Evolutionary conservation across 306 rosid genomes (phyloP).

Genomic region (Phaseolus lunatus): DNA sequence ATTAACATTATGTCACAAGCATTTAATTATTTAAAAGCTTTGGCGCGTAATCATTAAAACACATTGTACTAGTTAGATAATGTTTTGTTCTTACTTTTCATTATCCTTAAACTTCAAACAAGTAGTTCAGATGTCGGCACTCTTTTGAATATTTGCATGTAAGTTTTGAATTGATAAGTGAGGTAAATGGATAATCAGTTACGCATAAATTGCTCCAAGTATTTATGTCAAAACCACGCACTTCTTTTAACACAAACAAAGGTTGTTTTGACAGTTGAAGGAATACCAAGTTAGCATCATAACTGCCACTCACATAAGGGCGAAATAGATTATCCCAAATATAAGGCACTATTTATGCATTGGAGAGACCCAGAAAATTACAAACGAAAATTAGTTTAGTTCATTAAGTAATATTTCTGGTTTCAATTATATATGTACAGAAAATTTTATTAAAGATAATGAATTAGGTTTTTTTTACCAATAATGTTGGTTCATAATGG

Average conservation of each 20-base stretch:
- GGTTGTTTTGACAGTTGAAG: constrained; percentile 32
- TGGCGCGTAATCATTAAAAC: not conserved
- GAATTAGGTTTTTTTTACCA: too few relatives aligned
- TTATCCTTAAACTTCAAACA: constrained; percentile 1
- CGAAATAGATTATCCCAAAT: constrained; percentile 5
- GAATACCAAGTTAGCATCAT: constrained; percentile 3
- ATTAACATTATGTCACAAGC: not conserved
- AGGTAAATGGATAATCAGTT: not conserved
- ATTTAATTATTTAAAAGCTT: not conserved
- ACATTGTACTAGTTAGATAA: constrained; percentile 5
- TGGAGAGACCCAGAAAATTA: not conserved
- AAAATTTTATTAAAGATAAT: too few relatives aligned
- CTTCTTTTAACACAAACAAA: constrained; percentile 37
- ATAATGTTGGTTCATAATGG: too few relatives aligned
- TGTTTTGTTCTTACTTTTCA: constrained; percentile 9
- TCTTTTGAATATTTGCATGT: constrained; percentile 37
- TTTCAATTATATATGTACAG: too few relatives aligned
- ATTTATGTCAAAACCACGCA: constrained; percentile 19
- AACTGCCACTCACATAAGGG: not conserved
- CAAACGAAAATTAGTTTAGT: not conserved
- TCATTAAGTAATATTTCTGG: too few relatives aligned
- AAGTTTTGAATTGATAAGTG: constrained; percentile 31
- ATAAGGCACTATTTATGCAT: constrained; percentile 32
- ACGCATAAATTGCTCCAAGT: constrained; percentile 24
- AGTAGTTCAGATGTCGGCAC: constrained; percentile 37